Conservation (phyloP, 345 rosid species). For the Turritis glabra region DNA sequence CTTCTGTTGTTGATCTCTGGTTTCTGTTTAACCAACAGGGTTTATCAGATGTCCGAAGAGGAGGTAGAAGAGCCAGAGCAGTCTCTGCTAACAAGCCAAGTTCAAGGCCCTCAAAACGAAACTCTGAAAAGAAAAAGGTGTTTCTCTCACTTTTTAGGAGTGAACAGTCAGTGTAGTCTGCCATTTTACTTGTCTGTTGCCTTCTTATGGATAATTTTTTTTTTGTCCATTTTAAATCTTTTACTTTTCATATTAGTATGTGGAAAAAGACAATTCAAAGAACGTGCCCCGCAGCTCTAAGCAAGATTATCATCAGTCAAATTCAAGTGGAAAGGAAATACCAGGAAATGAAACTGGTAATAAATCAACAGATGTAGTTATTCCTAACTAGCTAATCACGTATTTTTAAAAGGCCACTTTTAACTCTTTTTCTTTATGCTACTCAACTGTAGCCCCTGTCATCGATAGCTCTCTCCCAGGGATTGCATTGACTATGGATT, state of each 20-base stretch:
- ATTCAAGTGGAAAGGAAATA: slow-evolving; percentile 42
- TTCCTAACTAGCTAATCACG: neutral
- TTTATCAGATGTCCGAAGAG: slow-evolving; percentile 42
- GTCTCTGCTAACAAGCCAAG: slow-evolving; percentile 45
- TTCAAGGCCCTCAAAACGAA: slow-evolving; percentile 45
- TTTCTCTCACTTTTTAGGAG: slow-evolving; percentile 4
- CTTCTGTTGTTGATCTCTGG: slow-evolving; percentile 15
- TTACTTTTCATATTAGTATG: slow-evolving; percentile 44
- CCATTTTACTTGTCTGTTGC: slow-evolving; percentile 9
- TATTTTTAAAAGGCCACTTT: neutral
- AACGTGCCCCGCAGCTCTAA: slow-evolving; percentile 35
- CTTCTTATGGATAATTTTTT: neutral
- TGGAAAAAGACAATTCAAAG: slow-evolving; percentile 46
- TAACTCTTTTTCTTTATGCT: neutral
- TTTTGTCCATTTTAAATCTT: neutral
- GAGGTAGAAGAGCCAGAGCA: slow-evolving; percentile 51
- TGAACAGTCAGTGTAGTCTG: neutral
- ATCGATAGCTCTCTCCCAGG: slow-evolving; percentile 51
- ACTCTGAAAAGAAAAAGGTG: slow-evolving; percentile 69
- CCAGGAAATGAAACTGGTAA: slow-evolving; percentile 44
- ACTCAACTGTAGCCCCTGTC: slow-evolving; percentile 39
- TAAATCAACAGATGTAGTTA: neutral
- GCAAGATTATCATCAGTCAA: slow-evolving; percentile 40
- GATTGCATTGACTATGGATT: slow-evolving; percentile 49
- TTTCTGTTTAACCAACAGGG: slow-evolving; percentile 45